Evolutionary conservation across 2,329 filamentous ascomycete genomes (phyloP), one percentile per base, ranked within the genome.

Genomic region (Aspergillus eucalypticola): DNA sequence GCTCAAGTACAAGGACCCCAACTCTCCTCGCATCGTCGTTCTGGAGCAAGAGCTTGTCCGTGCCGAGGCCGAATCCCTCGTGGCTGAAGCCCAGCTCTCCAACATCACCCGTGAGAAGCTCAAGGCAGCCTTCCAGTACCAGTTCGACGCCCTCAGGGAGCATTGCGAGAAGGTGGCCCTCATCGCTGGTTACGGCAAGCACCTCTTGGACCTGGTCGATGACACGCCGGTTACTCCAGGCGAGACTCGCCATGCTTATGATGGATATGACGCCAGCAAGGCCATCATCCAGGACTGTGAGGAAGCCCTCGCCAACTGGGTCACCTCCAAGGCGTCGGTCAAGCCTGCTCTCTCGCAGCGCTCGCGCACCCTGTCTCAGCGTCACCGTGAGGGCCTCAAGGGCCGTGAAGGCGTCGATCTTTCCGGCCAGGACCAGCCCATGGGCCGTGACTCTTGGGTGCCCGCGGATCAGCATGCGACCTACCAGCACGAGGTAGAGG

Each of bases 61-160:
- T 71, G 95, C 95, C 68, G 95, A 99, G 80, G 95, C 95, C 71
- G 95, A 99, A 79, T 98, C 95, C n/a, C 88, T 99, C 13, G 95
- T 99, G 59, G 95, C 95, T 64, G 95, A 99, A 79, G 95, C 95
- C 7, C 95, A 99, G 81, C 86, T 99, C 55, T 97, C 94, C 76
- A 99, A 99, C 84, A 99, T 99, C 74, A 99, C 96, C 25, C 94
- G 95, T 71, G 94, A 99, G 82, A 99, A 99, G 86, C 88, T 99
- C 76, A 99, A 99, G 87, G 90, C 94, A 55, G 95, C 95, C 42
- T 99, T 97, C 81, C 90, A 89, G 56, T 99, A 98, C 82, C 95
- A 99, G 76, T 99, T 99, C 71, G 94, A 99, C 75, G 95, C 95
- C 46, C 87, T 99, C 66, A 91, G 92, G 63, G 95, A 99, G 83